These are phyloP conservation scores for Sanghuangporus weigelae DNA, from an alignment of 1,284 basidiomycete genomes.

Conservation along the genomic window DNA sequence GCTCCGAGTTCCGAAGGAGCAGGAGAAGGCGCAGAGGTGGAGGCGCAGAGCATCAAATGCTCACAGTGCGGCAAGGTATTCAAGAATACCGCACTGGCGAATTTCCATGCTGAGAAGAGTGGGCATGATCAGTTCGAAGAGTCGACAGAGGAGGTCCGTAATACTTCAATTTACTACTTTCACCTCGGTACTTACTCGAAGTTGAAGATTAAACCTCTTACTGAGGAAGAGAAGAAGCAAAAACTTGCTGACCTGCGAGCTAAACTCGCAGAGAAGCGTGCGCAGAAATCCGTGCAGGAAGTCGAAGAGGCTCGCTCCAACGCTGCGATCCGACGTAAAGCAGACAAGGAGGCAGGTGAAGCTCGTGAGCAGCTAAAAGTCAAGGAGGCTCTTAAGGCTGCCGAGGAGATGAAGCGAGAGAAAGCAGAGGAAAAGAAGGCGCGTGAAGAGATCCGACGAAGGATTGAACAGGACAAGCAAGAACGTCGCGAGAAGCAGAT, in stretches of 20 bases:
- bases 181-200: background rate
- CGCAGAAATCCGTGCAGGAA: slow-evolving; percentile 64
- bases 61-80: slow-evolving; percentile 81
- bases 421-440: slow-evolving; percentile 85
- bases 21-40: slow-evolving; percentile 23
- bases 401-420: slow-evolving; percentile 62
- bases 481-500: slow-evolving; percentile 84
- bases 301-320: slow-evolving; percentile 70
- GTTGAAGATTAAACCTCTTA: slow-evolving; percentile 79
- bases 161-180: background rate
- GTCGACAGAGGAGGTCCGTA: slow-evolving; percentile 82
- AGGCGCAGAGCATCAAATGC: slow-evolving; percentile 70
- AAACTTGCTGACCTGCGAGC: slow-evolving; percentile 76
- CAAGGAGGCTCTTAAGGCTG: slow-evolving; percentile 79
- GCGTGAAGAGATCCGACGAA: slow-evolving; percentile 78
- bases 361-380: slow-evolving; percentile 73
- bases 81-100: slow-evolving; percentile 83
- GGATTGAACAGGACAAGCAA: slow-evolving; percentile 91
- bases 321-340: slow-evolving; percentile 78
- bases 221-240: slow-evolving; percentile 89
- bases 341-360: slow-evolving; percentile 73
- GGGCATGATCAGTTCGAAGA: slow-evolving; percentile 96
- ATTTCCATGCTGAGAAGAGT: slow-evolving; percentile 93
- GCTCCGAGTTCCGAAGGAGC: slow-evolving; percentile 31
- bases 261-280: slow-evolving; percentile 74